Evolutionary conservation across 2,329 filamentous ascomycete genomes (phyloP), one percentile per base, ranked within the genome.

Genomic region (Neofusicoccum kwambonambiense): DNA sequence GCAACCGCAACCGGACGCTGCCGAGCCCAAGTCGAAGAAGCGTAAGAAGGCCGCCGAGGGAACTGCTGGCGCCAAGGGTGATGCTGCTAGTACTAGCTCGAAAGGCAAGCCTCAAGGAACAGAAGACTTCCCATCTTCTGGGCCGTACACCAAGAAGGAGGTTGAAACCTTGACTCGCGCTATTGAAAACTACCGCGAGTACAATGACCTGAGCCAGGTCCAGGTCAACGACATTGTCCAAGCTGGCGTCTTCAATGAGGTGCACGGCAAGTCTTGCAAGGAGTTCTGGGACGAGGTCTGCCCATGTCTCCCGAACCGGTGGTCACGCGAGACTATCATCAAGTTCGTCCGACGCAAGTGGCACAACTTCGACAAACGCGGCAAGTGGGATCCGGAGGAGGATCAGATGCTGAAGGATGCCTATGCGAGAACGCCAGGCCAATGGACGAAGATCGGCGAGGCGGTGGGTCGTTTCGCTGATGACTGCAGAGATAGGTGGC

Each of bases 401-500:
- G 86, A 90, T 64, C 76, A 84, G 8, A 79, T 84, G 64, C 75
- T 91, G 6, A 76, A 71, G 4, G 67, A 77, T 1, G 74, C 86
- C 5, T 80, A 84, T 58, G 76, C 81, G 3, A 67, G 75, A n/a
- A 74, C 84, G 56, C 81, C 82, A 1, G 82, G 79, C 15, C 84
- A 86, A 65, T 93, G 89, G 87, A 82, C 82, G 11, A 69, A 81
- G 34, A 89, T 93, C 68, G 86, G 83, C 0, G 78, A 81, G n/a
- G 68, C 80, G 12, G 69, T 85, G 68, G 87, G 87, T 67, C 87
- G 90, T 5, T 84, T 87, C 44, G 81, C 85, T 0, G 84, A 87
- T 66, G 89, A 92, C 71, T 82, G 88, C 61, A 84, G 89, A 58
- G 89, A 92, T 73, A 86, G 90, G 3, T 91, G 88, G 80, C 83